These are phyloP conservation scores for Hyaloperonospora arabidopsidis DNA, from an alignment of 352 stramenopile genomes.

Conservation along the genomic window DNA sequence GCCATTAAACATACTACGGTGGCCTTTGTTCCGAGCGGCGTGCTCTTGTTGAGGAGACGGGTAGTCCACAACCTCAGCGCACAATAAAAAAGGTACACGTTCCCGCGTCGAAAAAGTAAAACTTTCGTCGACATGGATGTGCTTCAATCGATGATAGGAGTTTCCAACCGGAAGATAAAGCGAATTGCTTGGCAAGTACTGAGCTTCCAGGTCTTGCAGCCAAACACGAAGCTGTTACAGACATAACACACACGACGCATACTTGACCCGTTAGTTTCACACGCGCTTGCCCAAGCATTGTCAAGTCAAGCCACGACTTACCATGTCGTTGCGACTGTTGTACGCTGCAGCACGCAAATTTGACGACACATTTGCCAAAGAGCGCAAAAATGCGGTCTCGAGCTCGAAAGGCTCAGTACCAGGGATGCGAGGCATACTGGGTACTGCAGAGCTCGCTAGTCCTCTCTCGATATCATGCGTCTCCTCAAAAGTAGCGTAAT, in stretches of 20 bases:
- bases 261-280: too few relatives aligned
- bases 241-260: conserved; percentile 1
- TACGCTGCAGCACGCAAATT: conserved; percentile 59
- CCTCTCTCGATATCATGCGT: conserved; percentile 44
- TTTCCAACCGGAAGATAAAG: conserved; percentile 76
- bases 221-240: conserved; percentile 51
- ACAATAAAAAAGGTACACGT: conserved; percentile 73
- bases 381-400: conserved; percentile 57
- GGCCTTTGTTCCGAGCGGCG: conserved; percentile 25
- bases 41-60: conserved; percentile 27
- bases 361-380: conserved; percentile 65
- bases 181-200: conserved; percentile 70
- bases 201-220: conserved; percentile 51
- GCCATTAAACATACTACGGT: conserved; percentile 44
- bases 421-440: conserved; percentile 6
- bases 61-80: conserved; percentile 72
- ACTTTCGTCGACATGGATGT: conserved; percentile 67
- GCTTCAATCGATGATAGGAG: conserved; percentile 66
- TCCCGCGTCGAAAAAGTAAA: conserved; percentile 82
- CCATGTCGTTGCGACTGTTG: conserved; percentile 56
- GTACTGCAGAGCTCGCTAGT: conserved; percentile 4
- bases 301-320: conserved; percentile 15
- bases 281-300: neutral
- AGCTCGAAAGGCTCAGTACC: conserved; percentile 54
- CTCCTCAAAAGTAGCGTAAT: conserved; percentile 61